Evolutionary conservation across 2,329 filamentous ascomycete genomes (phyloP).

Genomic region (Cordyceps javanica): DNA sequence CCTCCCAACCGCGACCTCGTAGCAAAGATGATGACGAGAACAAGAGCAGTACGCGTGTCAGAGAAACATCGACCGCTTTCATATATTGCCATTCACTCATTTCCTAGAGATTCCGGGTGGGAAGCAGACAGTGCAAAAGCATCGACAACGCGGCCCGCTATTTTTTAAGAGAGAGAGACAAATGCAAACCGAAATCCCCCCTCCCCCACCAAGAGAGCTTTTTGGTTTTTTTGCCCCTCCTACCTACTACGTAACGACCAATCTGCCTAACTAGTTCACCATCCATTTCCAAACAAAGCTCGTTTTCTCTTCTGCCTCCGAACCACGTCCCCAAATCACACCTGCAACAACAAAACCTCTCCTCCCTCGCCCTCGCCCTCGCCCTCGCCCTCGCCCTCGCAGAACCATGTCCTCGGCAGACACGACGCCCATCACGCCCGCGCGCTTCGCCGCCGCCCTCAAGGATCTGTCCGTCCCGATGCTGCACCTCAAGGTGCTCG

Average conservation of each 20-base stretch:
- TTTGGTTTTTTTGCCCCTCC: neutral
- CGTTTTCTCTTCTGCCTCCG: neutral
- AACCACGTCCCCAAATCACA: neutral
- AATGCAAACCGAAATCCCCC: no score
- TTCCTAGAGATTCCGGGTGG: no score
- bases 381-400: neutral
- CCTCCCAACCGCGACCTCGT: no score
- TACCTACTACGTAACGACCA: neutral
- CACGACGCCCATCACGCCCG: slow-evolving; percentile 52
- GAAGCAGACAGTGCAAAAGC: no score
- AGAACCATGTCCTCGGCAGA: slow-evolving; percentile 54
- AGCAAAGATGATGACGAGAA: no score
- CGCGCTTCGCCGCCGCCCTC: slow-evolving; percentile 61
- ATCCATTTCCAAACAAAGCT: neutral
- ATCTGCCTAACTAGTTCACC: neutral
- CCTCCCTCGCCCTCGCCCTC: neutral
- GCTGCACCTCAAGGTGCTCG: slow-evolving; percentile 68
- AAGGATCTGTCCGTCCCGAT: slow-evolving; percentile 58
- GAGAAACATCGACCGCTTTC: no score
- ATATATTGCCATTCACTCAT: no score
- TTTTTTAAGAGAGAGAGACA: no score
- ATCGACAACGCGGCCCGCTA: no score
- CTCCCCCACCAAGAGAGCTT: neutral
- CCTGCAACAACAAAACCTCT: neutral
- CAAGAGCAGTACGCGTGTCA: no score